A percentile compares a stretch with the other conserved stretches of the same genome.
These are phyloP conservation scores for Pleurotus salmoneostramineus DNA, from an alignment of 768 basidiomycete species.

Conservation along the genomic window DNA sequence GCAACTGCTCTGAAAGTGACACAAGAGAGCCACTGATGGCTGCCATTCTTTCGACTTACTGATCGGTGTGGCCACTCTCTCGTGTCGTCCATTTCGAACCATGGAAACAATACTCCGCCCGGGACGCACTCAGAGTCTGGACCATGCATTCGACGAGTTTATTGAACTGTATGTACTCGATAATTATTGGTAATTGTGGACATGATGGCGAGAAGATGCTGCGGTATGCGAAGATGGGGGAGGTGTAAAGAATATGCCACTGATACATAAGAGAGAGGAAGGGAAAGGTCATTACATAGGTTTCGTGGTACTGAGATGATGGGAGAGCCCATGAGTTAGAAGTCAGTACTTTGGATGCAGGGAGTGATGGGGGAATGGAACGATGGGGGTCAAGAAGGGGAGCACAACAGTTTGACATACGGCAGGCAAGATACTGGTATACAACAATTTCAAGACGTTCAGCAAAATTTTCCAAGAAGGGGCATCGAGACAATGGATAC, in stretches of 20 bases:
- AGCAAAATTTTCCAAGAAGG: background rate
- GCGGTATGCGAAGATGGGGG: background rate
- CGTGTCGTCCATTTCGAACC: too few species aligned
- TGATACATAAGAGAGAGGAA: background rate
- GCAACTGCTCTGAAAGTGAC: too few species aligned
- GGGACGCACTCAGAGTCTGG: too few species aligned
- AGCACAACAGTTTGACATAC: background rate
- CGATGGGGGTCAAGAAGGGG: background rate
- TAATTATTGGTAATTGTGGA: too few species aligned
- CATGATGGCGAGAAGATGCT: too few species aligned
- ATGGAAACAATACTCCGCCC: too few species aligned
- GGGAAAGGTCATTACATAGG: background rate
- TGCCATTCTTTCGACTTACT: too few species aligned
- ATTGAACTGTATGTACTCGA: too few species aligned
- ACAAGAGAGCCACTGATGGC: too few species aligned
- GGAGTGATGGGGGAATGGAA: background rate
- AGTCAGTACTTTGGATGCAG: background rate
- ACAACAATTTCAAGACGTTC: constrained; percentile 1
- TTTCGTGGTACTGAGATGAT: background rate
- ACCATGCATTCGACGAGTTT: too few species aligned
- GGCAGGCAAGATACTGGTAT: constrained; percentile 1
- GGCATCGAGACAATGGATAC: background rate
- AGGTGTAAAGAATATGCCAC: constrained; percentile 1
- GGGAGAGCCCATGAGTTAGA: background rate
- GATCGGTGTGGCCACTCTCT: too few species aligned